phyloP scores from a whole-genome alignment of 139 green algal species.

The Micractinium conductrix region DNA sequence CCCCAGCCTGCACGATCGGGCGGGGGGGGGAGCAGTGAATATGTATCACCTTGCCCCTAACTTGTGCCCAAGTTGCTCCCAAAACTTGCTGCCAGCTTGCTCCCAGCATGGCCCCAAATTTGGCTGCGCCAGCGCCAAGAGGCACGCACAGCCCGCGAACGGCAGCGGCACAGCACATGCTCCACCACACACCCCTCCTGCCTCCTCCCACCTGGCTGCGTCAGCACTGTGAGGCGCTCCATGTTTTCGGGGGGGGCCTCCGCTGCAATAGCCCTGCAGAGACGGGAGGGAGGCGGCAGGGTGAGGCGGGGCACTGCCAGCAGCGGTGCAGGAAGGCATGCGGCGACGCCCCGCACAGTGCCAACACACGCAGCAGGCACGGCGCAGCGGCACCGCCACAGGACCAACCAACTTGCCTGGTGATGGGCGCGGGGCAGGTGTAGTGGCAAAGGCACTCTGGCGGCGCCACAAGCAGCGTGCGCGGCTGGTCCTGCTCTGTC shows the following conservation, averaged over 20 bases:
- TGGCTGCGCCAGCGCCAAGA: too few relatives aligned
- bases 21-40: not conserved
- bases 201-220: not conserved
- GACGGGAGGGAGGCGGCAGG: not conserved
- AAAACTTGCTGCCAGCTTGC: too few relatives aligned
- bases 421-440: slow-evolving; percentile 67
- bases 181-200: not conserved
- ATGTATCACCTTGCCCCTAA: not conserved
- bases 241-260: slow-evolving; percentile 84
- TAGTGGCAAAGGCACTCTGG: slow-evolving; percentile 71
- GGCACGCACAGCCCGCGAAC: too few relatives aligned
- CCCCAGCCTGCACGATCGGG: not conserved
- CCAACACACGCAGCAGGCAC: not conserved
- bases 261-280: slow-evolving; percentile 31
- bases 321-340: not conserved
- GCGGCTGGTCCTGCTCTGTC: not conserved
- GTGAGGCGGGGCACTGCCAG: not conserved
- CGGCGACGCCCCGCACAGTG: not conserved
- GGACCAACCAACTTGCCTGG: not conserved
- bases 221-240: slow-evolving; percentile 76
- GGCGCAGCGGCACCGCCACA: not conserved
- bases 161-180: not conserved
- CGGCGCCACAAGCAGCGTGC: slow-evolving; percentile 74
- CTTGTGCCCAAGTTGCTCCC: not conserved
- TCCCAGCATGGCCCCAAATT: too few relatives aligned